Base-by-base conservation (phyloP, 2,329 filamentous ascomycete species). In the Neocatenulostroma microsporum region DNA sequence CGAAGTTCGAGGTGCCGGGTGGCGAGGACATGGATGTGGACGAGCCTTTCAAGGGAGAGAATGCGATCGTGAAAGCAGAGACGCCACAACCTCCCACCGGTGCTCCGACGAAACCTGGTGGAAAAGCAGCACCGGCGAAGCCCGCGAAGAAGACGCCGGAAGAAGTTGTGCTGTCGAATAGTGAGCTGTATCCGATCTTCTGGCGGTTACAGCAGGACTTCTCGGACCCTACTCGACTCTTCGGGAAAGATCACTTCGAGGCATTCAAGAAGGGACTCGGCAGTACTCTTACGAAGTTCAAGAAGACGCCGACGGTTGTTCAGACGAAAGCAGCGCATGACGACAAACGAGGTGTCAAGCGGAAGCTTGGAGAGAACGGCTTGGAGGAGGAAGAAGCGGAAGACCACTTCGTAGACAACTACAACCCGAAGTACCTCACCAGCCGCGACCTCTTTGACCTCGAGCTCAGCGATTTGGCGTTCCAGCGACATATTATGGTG, bases 371-470 rank as follows among this genome's bases (percentile, higher is more conserved):
- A 14, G 38, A 40, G 12, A 32, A 46, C 24, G 31, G 5, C 5
- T 9, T 24, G n/a, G 36, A 31, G 21, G 37, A 44, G 19, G 45
- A 74, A 28, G 70, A 73, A 9, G 71, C 70, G 27, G 63, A 64
- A 19, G 71, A 76, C 34, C 74, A 76, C 6, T 69, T 75, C 33
- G 73, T 76, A 37, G 79, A 78, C 54, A 80, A 76, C 17, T 96
- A 94, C 64, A 98, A 98, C 53, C 89, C 93, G 1, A 98, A 96
- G 57, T 99, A 98, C 58, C 73, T 99, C 13, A 99, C 91, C n/a
- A 96, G 88, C 60, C 76, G 83, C 47, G 93, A 98, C 58, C 70
- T 99, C 1, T 99, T 99, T 61, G 86, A 93, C 53, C 75, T 98
- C 30, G 91, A 98, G 83, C 81, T 96, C 45, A 88, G 86, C 60